These are phyloP conservation scores for Chondrus crispus DNA, from an alignment of 23 red algal genomes.

Conservation along the genomic window DNA sequence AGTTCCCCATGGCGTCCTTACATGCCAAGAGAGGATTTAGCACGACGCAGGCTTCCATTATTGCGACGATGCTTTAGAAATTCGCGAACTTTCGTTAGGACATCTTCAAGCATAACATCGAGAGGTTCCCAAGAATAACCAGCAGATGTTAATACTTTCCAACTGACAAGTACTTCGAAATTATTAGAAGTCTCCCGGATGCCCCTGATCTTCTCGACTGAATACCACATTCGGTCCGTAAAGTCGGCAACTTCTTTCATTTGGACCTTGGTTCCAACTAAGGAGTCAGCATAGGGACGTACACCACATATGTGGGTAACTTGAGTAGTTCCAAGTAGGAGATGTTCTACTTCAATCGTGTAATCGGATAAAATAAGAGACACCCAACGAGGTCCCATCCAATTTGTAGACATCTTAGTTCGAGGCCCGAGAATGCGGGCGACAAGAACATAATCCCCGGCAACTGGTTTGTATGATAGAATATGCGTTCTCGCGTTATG, in stretches of 20 bases:
- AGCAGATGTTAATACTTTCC: background rate
- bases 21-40: no score
- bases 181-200: background rate
- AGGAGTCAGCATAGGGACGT: background rate
- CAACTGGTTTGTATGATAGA: background rate
- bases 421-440: background rate
- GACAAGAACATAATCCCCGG: background rate
- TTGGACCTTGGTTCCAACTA: background rate
- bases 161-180: background rate
- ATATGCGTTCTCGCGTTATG: constrained; percentile 12
- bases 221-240: constrained; percentile 2
- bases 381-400: constrained; percentile 12
- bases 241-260: constrained; percentile 12
- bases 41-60: no score
- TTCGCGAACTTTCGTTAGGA: no score
- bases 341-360: constrained; percentile 23
- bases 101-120: no score
- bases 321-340: background rate
- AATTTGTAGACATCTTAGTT: constrained; percentile 25
- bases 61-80: no score
- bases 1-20: no score
- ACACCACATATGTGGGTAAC: background rate
- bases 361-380: constrained; percentile 12
- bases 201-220: background rate
- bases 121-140: constrained; percentile 2